Percentiles rank a stretch among this genome's conserved stretches.
Conservation (phyloP, 306 rosid genomes). For the Cucumis melo region DNA sequence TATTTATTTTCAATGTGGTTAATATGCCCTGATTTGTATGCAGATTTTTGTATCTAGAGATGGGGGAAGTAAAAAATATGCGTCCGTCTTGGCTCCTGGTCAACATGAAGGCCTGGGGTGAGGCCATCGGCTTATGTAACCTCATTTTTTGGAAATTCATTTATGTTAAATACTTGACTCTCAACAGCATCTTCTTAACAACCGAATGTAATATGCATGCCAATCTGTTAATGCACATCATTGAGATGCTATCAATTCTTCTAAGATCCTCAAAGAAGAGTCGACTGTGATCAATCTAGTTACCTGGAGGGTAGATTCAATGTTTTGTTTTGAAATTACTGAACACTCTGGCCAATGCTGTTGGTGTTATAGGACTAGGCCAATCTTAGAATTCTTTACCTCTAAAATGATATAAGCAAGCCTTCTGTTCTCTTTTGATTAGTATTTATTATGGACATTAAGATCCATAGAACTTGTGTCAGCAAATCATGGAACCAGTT, state of each 20-base stretch:
- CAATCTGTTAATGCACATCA: background rate
- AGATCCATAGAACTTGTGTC: background rate
- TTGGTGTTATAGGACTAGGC: background rate
- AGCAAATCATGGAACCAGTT: background rate
- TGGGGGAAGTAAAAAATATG: slow-evolving; percentile 73
- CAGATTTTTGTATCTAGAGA: slow-evolving; percentile 94
- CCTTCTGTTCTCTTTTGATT: background rate
- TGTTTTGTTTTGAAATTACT: background rate
- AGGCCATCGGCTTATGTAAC: slow-evolving; percentile 15
- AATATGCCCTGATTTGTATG: slow-evolving; percentile 18
- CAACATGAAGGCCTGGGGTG: slow-evolving; percentile 97
- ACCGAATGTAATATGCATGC: background rate
- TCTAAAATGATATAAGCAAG: background rate
- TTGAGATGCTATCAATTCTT: background rate
- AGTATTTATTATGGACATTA: background rate
- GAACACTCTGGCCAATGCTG: background rate
- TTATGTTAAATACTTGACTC: background rate
- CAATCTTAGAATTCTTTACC: background rate
- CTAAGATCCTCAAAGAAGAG: background rate
- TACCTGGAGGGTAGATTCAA: background rate
- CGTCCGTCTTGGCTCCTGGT: slow-evolving; percentile 97
- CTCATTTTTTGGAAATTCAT: background rate
- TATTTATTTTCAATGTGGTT: slow-evolving; percentile 1
- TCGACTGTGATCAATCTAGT: background rate
- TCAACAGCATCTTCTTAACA: too few species aligned